These are phyloP conservation scores for Sphenostylis stenocarpa DNA, from an alignment of 306 rosid species.

Conservation along the genomic window DNA sequence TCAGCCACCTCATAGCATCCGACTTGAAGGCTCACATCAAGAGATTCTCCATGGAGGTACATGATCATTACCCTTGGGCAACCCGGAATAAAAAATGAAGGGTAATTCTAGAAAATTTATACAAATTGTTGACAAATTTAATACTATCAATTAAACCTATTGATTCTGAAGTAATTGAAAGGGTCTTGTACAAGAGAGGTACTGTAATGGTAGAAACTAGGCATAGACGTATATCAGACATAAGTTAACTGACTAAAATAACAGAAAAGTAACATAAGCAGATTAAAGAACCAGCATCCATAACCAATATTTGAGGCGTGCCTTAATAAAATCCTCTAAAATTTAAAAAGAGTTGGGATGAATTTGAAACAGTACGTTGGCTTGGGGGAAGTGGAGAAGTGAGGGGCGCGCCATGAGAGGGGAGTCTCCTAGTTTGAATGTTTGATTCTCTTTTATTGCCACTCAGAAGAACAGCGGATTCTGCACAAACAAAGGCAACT, in stretches of 20 bases:
- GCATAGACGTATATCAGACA: background rate
- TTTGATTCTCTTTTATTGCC: conserved; percentile 25
- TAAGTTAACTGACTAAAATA: background rate
- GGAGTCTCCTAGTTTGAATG: conserved; percentile 32
- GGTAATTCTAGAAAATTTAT: too few relatives aligned
- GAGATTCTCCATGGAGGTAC: background rate
- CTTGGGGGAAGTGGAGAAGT: conserved; percentile 50
- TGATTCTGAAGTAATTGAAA: too few relatives aligned
- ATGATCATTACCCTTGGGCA: background rate
- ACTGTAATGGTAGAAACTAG: background rate
- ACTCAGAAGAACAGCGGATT: conserved; percentile 55
- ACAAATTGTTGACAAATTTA: background rate
- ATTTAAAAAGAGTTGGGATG: background rate
- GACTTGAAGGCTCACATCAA: background rate
- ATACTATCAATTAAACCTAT: background rate
- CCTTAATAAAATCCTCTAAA: background rate
- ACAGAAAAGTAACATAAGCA: background rate
- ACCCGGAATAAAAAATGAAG: background rate
- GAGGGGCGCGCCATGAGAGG: conserved; percentile 41
- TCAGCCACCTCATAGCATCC: background rate
- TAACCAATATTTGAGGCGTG: background rate
- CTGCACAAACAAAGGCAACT: conserved; percentile 37
- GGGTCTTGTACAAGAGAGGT: too few relatives aligned
- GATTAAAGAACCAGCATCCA: background rate
- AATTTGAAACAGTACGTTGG: conserved; percentile 51